Base-by-base conservation (phyloP, 169 alveolate species). In the Plasmodium blacklocki region DNA sequence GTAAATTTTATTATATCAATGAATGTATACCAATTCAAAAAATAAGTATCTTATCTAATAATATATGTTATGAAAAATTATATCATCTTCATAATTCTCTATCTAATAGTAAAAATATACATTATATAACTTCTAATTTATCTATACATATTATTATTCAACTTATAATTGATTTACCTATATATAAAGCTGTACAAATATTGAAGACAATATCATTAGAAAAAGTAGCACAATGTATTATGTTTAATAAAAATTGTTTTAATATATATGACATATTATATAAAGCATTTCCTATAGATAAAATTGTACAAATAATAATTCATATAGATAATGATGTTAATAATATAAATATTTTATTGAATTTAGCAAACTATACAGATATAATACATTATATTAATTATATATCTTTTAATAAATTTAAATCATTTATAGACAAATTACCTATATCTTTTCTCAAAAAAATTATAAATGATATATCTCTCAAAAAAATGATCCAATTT, bases 391-490 rank as follows among this genome's bases (percentile, higher is more conserved):
- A 70, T 63, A 70, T 83, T 21, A 83, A 83, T 83, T 71, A 83
- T 47, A 45, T 83, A 14, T 58, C 91, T 15, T 8, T 70, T 43
- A 21, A 67, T 58, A 66, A 83, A 49, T 83, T 70, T 83, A 70
- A 56, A 59, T 58, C 15, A 3, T 15, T 83, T 49, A 15, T 62
- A 43, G 39, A 45, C 14, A 83, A 70, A 68, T 18, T 83, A 39
- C 91, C 91, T 11, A 59, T 21, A 23, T 5, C 15, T 15, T 83
- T 83, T 63, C 29, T 83, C 18, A 39, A 23, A 70, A 49, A 83
- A 83, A 83, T 83, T 71, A 63, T 83, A 14, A 83, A 83, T 83
- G 91, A 83, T 15, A 83, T 83, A 83, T 83, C 91, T 45, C 26
- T 70, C 21, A 83, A 83, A 58, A 49, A 32, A 26, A 43, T 83